Evolutionary conservation across 163 green algal species (phyloP), one percentile per base, ranked within the genome.

Genomic region (Scenedesmus sp.): DNA sequence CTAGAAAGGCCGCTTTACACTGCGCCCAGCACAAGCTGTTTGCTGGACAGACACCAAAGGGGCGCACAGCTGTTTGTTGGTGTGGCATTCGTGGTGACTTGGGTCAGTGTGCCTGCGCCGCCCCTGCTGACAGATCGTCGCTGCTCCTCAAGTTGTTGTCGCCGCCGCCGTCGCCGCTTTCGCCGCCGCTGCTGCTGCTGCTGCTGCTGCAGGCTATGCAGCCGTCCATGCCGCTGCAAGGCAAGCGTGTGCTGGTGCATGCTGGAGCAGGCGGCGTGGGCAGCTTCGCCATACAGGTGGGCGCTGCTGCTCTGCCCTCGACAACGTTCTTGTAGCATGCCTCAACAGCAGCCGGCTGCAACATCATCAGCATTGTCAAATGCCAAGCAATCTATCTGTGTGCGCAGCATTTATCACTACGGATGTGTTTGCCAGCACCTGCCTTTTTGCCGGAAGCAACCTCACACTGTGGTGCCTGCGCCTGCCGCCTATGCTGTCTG

Each of bases 191-290:
- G 59, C 59, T 64, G 59, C 59, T 64, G 59, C 59, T 79, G 12
- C 67, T 79, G 13, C 67, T 79, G 23, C 54, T 55, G 52, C 18
- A 56, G n/a, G 16, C 46, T 90, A 91, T 97, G 82, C 84, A 94
- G 56, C 23, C 84, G 16, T 94, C 88, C 46, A 93, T 94, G 82
- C 93, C 94, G 2, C 92, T 95, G 90, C 20, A 54, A n/a, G 96
- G 96, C 5, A 90, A 96, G 93, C 89, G 92, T 0, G 95, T 96
- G 87, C 84, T 97, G 67, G 91, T 97, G 59, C 96, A 96, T 56
- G 96, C 91, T 2, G 95, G 94, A 3, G 82, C 87, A 9, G 95
- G 95, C 3, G 95, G 95, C 18, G 91, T 96, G 52, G 95, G 95
- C 26, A 92, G 88, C 87, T 88, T 94, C 23, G 92, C 92, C 2